Evolutionary conservation across 495 filamentous ascomycete species (phyloP).

Genomic region (Xylaria nigripes): DNA sequence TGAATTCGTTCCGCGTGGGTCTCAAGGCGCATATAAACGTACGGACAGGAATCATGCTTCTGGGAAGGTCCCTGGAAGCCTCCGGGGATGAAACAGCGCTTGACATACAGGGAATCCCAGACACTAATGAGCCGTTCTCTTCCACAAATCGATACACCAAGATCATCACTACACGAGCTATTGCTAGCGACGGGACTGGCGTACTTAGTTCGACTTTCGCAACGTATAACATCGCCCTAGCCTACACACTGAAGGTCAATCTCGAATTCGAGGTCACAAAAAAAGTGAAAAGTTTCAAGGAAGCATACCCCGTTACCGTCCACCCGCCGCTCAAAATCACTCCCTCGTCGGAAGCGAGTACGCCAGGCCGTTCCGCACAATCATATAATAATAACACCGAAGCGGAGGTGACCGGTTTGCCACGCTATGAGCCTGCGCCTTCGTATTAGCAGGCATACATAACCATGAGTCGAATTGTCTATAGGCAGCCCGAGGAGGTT

Average conservation of each 20-base stretch:
- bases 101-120: not conserved
- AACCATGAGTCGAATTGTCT: no score
- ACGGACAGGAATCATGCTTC: not conserved
- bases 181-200: not conserved
- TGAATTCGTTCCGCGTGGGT: not conserved
- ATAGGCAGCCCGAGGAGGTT: no score
- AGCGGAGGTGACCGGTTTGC: not conserved
- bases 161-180: not conserved
- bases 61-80: no score
- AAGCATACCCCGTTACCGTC: not conserved
- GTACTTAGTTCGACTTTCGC: not conserved
- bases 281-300: not conserved
- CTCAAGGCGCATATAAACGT: not conserved
- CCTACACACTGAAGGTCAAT: not conserved
- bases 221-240: conserved; percentile 5
- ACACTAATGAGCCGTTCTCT: not conserved
- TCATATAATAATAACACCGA: not conserved
- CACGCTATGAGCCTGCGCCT: conserved; percentile 5
- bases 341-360: not conserved
- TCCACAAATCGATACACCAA: conserved; percentile 5
- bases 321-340: conserved; percentile 1
- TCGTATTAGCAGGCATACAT: not conserved
- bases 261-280: not conserved
- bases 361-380: not conserved
- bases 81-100: no score